These are phyloP conservation scores for Spathaspora hagerdaliae DNA, from an alignment of 805 yeast species.

Conservation along the genomic window DNA sequence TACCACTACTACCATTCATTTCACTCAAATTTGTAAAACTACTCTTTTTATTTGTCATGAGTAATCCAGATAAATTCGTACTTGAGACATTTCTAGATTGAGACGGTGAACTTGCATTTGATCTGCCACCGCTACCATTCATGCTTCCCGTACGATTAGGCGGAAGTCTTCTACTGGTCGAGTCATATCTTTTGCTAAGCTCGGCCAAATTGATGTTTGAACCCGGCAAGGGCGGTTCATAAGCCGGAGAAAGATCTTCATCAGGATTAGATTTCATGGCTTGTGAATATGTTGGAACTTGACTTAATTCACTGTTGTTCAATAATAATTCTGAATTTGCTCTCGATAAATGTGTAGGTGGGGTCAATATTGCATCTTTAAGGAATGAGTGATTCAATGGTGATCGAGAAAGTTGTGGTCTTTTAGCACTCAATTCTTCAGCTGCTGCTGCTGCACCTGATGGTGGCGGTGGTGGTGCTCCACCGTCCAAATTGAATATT, in stretches of 20 bases:
- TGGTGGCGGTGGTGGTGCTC: conserved; percentile 10
- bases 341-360: conserved; percentile 58
- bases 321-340: conserved; percentile 42
- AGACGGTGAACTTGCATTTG: conserved; percentile 20
- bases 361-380: conserved; percentile 33
- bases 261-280: conserved; percentile 57
- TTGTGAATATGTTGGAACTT: conserved; percentile 81
- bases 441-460: no score
- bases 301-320: conserved; percentile 34
- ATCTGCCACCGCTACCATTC: neutral
- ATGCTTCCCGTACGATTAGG: neutral
- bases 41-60: neutral
- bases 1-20: neutral
- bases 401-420: conserved; percentile 5
- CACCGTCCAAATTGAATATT: conserved; percentile 32
- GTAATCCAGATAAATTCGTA: conserved; percentile 17
- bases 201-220: conserved; percentile 33
- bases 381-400: conserved; percentile 1
- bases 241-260: conserved; percentile 67
- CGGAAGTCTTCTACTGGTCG: conserved; percentile 15
- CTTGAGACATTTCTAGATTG: conserved; percentile 30
- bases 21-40: conserved; percentile 3
- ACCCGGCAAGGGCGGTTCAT: conserved; percentile 49
- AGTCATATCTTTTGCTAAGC: conserved; percentile 24
- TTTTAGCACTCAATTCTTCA: no score